Conservation (phyloP, 1,284 basidiomycete species). For the Ceratobasidium theobromae region DNA sequence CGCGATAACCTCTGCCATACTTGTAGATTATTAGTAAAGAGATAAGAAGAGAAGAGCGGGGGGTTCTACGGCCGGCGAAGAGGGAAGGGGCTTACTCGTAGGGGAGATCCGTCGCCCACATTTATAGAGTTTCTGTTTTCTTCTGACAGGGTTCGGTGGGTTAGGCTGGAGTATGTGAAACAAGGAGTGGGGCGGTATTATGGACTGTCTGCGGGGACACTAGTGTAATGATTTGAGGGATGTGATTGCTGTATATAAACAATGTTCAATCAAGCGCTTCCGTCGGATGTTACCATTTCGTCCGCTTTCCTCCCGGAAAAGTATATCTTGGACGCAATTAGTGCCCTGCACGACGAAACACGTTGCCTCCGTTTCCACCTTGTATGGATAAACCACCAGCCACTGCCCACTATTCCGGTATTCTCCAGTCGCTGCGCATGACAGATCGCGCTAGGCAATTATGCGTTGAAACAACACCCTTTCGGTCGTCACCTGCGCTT, state of each 20-base stretch:
- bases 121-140: conserved; percentile 20
- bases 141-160: conserved; percentile 22
- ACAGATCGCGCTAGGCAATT: too few relatives aligned
- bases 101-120: conserved; percentile 26
- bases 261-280: conserved; percentile 17
- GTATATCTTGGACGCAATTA: conserved; percentile 5
- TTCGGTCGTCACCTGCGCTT: not conserved
- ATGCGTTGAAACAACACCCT: conserved; percentile 2
- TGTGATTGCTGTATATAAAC: conserved; percentile 17
- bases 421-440: too few relatives aligned
- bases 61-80: conserved; percentile 18
- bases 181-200: conserved; percentile 30
- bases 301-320: too few relatives aligned
- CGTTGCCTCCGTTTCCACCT: conserved; percentile 9
- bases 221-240: conserved; percentile 28
- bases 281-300: conserved; percentile 22
- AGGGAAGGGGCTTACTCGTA: conserved; percentile 28
- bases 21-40: not conserved
- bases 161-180: conserved; percentile 27
- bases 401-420: too few relatives aligned
- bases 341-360: conserved; percentile 25
- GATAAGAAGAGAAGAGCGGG: not conserved
- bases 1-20: conserved; percentile 28
- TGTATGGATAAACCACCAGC: too few relatives aligned
- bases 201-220: conserved; percentile 23